Conservation (phyloP, 257 asterid species). For the Dorcoceras hygrometricum region DNA sequence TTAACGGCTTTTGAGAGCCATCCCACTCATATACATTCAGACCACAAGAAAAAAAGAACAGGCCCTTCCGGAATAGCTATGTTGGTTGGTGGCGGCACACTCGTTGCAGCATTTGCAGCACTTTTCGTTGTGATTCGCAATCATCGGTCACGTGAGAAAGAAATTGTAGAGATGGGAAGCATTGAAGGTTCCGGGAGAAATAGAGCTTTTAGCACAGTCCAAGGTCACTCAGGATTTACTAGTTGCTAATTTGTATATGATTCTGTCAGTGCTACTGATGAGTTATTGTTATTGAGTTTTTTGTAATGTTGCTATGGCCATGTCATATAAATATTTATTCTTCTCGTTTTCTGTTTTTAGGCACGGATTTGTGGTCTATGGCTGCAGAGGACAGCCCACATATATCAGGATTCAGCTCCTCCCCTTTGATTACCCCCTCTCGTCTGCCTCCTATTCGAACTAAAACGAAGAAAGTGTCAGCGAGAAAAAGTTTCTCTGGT, state of each 20-base stretch:
- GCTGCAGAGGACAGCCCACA: slow-evolving; percentile 45
- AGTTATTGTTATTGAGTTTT: slow-evolving; percentile 6
- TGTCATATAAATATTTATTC: neutral
- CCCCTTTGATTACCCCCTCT: slow-evolving; percentile 54
- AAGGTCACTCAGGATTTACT: slow-evolving; percentile 35
- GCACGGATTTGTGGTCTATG: slow-evolving; percentile 39
- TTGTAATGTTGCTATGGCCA: neutral
- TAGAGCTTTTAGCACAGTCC: slow-evolving; percentile 39
- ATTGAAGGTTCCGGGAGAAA: slow-evolving; percentile 41
- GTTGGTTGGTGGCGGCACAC: slow-evolving; percentile 46
- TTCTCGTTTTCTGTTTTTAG: slow-evolving; percentile 6
- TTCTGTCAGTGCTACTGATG: neutral
- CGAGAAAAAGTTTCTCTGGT: slow-evolving; percentile 52
- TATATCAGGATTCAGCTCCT: slow-evolving; percentile 46
- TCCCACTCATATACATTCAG: slow-evolving; percentile 36
- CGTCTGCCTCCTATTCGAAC: slow-evolving; percentile 69
- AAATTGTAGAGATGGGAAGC: slow-evolving; percentile 29
- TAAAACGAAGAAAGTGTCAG: slow-evolving; percentile 41
- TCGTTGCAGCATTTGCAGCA: slow-evolving; percentile 51
- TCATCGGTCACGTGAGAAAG: slow-evolving; percentile 27
- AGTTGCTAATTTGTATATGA: neutral
- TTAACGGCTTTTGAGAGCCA: slow-evolving; percentile 57
- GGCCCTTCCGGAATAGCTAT: slow-evolving; percentile 37
- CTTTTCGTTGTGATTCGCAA: slow-evolving; percentile 29
- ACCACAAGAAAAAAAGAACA: slow-evolving; percentile 37